phyloP scores from a whole-genome alignment of 1,139 yeast species.

The Ogataea hybrid region DNA sequence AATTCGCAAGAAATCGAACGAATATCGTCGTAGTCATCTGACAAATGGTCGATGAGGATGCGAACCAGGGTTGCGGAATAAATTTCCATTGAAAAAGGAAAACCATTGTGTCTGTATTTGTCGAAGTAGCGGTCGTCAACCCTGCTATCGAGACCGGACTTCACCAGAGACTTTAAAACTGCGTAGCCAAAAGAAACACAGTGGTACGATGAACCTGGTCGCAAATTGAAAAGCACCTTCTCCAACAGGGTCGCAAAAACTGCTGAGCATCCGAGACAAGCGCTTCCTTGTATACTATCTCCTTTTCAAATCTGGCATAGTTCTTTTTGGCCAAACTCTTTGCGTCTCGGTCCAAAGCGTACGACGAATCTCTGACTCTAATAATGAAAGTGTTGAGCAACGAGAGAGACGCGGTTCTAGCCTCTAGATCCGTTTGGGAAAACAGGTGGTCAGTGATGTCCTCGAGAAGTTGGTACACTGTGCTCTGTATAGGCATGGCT shows the following conservation, averaged over 20 bases:
- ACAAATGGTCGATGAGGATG: constrained; percentile 55
- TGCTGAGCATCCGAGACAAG: constrained; percentile 34
- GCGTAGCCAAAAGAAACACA: constrained; percentile 51
- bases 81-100: constrained; percentile 47
- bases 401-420: constrained; percentile 63
- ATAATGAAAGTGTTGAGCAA: constrained; percentile 57
- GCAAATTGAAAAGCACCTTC: constrained; percentile 32
- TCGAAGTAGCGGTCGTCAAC: constrained; percentile 38
- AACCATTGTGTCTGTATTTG: constrained; percentile 38
- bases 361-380: constrained; percentile 66
- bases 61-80: constrained; percentile 41
- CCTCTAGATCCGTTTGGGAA: constrained; percentile 63
- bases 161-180: constrained; percentile 47
- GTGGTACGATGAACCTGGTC: constrained; percentile 72
- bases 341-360: constrained; percentile 51
- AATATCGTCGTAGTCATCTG: constrained; percentile 75
- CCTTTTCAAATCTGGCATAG: constrained; percentile 33
- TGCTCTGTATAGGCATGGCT: constrained; percentile 50
- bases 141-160: constrained; percentile 54
- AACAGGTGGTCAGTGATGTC: constrained; percentile 48
- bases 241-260: constrained; percentile 46
- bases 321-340: constrained; percentile 37
- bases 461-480: constrained; percentile 43
- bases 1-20: constrained; percentile 51
- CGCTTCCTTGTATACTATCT: constrained; percentile 31